Evolutionary conservation across 768 basidiomycete genomes (phyloP).

Genomic region (Tricholomella constricta): DNA sequence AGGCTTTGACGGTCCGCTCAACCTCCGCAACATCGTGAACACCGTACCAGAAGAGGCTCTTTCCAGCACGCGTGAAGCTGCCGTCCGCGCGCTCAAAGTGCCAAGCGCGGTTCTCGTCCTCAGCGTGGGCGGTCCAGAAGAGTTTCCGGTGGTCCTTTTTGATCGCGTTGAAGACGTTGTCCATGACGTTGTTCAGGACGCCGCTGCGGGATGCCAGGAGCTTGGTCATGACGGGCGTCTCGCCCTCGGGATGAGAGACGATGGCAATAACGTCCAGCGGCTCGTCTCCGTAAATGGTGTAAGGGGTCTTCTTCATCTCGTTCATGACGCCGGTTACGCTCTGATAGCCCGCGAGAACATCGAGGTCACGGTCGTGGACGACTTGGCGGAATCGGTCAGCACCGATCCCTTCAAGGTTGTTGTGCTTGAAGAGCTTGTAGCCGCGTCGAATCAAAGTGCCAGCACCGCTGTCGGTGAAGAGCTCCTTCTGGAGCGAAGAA

Average conservation of each 20-base stretch:
- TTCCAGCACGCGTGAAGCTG: constrained; percentile 92
- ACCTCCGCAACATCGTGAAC: constrained; percentile 90
- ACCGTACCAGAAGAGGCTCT: constrained; percentile 98
- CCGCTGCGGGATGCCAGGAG: constrained; percentile 87
- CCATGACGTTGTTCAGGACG: constrained; percentile 90
- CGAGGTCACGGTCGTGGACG: constrained; percentile 93
- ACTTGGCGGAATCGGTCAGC: constrained; percentile 94
- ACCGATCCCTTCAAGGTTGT: constrained; percentile 78
- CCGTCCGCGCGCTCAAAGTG: constrained; percentile 99
- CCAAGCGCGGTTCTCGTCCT: constrained; percentile 97
- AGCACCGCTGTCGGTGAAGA: constrained; percentile 97
- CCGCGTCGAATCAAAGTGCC: constrained; percentile 98
- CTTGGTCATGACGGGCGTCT: constrained; percentile 90
- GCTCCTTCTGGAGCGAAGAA: constrained; percentile 91
- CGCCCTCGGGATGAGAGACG: constrained; percentile 87
- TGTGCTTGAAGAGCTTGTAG: constrained; percentile 95
- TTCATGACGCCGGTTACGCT: constrained; percentile 88
- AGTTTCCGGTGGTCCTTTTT: constrained; percentile 91
- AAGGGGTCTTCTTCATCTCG: constrained; percentile 78
- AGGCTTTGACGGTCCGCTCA: constrained; percentile 75
- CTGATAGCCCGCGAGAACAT: constrained; percentile 78
- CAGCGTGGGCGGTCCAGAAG: constrained; percentile 97
- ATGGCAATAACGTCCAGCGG: constrained; percentile 94
- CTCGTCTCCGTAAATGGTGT: constrained; percentile 98
- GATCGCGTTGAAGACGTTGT: constrained; percentile 97